Evolutionary conservation across 345 rosid species (phyloP).

Genomic region (Zanthoxylum bungeanum): DNA sequence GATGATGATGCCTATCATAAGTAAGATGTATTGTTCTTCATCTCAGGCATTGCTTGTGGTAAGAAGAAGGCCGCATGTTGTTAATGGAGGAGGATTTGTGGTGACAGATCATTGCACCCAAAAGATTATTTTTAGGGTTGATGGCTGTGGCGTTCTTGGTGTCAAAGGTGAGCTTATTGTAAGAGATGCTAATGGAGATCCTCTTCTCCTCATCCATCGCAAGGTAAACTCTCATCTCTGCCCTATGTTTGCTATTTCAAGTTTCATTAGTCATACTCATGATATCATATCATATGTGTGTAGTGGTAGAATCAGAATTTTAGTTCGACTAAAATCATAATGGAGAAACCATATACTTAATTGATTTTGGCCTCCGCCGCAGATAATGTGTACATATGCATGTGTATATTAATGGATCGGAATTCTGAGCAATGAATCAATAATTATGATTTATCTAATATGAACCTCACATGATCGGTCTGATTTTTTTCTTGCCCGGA

Average conservation of each 20-base stretch:
- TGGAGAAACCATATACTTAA: background rate
- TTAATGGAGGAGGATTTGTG: constrained; percentile 86
- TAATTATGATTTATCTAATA: too few species aligned
- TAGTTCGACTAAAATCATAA: background rate
- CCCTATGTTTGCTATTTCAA: too few species aligned
- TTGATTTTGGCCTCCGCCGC: too few species aligned
- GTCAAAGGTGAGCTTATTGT: constrained; percentile 52
- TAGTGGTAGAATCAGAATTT: background rate
- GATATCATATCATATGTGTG: background rate
- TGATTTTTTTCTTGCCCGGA: too few species aligned
- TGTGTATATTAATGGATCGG: too few species aligned
- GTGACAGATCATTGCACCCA: constrained; percentile 67
- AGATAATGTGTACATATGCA: too few species aligned
- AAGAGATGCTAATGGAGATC: constrained; percentile 47
- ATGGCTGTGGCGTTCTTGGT: constrained; percentile 83
- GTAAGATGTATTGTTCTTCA: constrained; percentile 65
- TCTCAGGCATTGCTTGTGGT: constrained; percentile 56
- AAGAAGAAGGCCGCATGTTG: constrained; percentile 69
- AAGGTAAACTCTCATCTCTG: constrained; percentile 38
- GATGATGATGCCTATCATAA: constrained; percentile 35
- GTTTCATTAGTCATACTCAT: background rate
- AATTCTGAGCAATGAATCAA: too few species aligned
- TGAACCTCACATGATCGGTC: too few species aligned
- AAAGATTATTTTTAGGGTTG: constrained; percentile 60
- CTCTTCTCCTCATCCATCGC: constrained; percentile 68